Conservation (phyloP, 495 filamentous ascomycete species). For the Penicillium roqueforti region DNA sequence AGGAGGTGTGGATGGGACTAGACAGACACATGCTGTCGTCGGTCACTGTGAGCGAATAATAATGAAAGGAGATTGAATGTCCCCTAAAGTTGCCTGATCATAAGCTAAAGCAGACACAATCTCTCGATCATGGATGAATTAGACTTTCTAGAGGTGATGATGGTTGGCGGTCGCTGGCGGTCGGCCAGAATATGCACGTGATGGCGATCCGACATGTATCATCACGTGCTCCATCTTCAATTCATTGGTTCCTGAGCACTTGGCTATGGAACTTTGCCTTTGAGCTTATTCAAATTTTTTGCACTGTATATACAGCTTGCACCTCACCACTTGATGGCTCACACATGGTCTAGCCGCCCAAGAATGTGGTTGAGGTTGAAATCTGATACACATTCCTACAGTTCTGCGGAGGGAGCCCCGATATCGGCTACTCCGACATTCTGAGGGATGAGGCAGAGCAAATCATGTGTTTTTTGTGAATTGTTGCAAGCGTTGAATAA, state of each 20-base stretch:
- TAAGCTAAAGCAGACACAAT: not conserved
- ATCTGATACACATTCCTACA: not conserved
- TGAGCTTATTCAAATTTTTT: not conserved
- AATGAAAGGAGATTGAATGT: not conserved
- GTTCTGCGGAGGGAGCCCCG: constrained; percentile 3
- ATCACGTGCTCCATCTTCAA: constrained; percentile 3
- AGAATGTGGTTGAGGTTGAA: not conserved
- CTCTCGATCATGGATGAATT: constrained; percentile 1
- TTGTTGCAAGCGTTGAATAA: not conserved
- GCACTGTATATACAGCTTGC: not conserved
- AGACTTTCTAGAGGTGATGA: not conserved
- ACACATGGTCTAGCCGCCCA: not conserved
- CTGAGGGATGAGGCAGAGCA: not conserved
- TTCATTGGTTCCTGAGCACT: not conserved
- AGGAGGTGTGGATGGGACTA: not conserved
- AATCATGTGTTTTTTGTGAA: not conserved
- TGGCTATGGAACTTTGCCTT: not conserved
- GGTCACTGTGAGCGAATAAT: not conserved
- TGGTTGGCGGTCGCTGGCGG: constrained; percentile 2
- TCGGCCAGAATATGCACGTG: constrained; percentile 1
- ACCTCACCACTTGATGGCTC: not conserved
- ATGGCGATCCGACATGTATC: not conserved
- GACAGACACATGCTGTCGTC: constrained; percentile 9
- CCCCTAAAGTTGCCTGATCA: not conserved
- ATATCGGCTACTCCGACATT: constrained; percentile 2